Conservation (phyloP, 2,329 filamentous ascomycete genomes). For the Emmonsiellopsis sp. region DNA sequence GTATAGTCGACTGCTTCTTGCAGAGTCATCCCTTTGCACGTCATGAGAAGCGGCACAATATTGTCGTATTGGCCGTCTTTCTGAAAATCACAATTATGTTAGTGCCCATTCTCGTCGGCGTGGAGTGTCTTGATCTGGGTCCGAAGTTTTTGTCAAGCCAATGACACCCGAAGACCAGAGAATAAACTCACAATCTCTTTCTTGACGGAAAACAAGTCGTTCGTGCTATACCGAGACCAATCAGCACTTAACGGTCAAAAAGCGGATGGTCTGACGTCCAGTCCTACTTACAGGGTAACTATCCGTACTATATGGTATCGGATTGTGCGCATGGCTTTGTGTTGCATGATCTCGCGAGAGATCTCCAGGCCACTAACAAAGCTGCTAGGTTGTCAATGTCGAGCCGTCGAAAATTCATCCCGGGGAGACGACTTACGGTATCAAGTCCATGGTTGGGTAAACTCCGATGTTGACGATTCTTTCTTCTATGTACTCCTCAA, state of each 20-base stretch:
- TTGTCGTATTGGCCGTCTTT: conserved; percentile 8
- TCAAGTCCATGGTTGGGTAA: conserved; percentile 7
- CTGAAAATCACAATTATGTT: neutral
- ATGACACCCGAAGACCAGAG: neutral
- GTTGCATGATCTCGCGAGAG: conserved; percentile 1
- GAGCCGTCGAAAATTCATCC: neutral
- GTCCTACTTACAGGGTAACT: conserved; percentile 4
- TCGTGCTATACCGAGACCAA: neutral
- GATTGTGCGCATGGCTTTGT: conserved; percentile 6
- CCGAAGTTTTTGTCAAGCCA: neutral
- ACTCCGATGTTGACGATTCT: conserved; percentile 9
- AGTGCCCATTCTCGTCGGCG: neutral
- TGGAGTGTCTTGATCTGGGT: neutral
- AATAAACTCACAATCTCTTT: conserved; percentile 8
- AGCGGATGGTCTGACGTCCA: neutral
- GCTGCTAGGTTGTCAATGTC: neutral
- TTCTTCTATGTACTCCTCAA: conserved; percentile 7
- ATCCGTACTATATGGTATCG: conserved; percentile 7
- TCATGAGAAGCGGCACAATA: conserved; percentile 7
- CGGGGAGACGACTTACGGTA: conserved; percentile 1
- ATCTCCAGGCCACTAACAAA: conserved; percentile 4
- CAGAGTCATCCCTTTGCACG: conserved; percentile 3
- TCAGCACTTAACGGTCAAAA: neutral
- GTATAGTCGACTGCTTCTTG: conserved; percentile 6
- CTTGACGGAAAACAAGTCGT: conserved; percentile 7